Conservation (phyloP, 73 alveolate genomes). For the Urostyla sp. region DNA sequence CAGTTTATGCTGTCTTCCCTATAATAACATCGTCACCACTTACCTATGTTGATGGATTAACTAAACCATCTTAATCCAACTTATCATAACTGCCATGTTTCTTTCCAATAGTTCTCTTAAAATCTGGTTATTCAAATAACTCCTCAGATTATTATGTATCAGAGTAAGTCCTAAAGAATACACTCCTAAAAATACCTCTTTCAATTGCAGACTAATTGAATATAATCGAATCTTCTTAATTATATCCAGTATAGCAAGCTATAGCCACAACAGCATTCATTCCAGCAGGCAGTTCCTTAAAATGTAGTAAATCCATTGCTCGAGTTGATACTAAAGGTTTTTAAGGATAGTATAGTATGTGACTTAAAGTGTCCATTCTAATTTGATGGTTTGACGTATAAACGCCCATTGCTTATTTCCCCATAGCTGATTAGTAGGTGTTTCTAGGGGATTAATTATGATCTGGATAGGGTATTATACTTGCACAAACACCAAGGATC, state of each 20-base stretch:
- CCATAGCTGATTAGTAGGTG: conserved; percentile 99
- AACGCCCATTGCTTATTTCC: conserved; percentile 99
- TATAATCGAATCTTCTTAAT: conserved; percentile 98
- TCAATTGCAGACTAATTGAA: conserved; percentile 96
- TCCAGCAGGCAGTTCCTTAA: conserved; percentile 97
- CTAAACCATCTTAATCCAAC: conserved; percentile 98
- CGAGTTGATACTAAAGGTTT: conserved; percentile 83
- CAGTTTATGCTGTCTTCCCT: conserved; percentile 99
- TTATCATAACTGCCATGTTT: conserved; percentile 93
- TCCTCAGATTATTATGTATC: conserved; percentile 89
- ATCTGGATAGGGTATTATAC: conserved; percentile 99
- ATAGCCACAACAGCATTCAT: conserved; percentile 97
- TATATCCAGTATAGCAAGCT: conserved; percentile 99
- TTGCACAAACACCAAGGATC: conserved; percentile 99
- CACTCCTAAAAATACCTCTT: conserved; percentile 98
- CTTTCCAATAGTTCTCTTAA: conserved; percentile 80
- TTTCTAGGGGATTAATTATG: conserved; percentile 99
- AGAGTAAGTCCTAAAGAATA: conserved; percentile 96
- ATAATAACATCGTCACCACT: conserved; percentile 98
- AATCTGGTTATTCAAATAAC: conserved; percentile 81
- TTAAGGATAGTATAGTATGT: conserved; percentile 98
- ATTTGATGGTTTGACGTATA: conserved; percentile 95
- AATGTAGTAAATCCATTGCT: conserved; percentile 93
- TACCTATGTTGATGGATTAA: conserved; percentile 96
- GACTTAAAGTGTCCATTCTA: conserved; percentile 99